Evolutionary conservation across 2,329 filamentous ascomycete genomes (phyloP), one percentile per base, ranked within the genome.

Genomic region (Diaporthe citrichinensis): DNA sequence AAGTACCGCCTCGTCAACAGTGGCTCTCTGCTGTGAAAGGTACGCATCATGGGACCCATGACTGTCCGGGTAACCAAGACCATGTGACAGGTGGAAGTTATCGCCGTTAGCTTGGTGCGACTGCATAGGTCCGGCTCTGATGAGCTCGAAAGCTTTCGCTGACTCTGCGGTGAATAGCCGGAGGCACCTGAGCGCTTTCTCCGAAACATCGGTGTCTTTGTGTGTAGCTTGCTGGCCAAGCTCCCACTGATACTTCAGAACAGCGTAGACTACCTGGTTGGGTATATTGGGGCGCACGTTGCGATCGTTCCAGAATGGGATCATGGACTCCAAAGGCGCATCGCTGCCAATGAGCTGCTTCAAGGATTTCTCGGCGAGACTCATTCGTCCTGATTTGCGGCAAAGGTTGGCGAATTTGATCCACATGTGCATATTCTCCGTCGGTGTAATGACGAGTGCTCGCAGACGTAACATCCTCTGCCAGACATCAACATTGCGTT

Each of bases 391-490:
- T 59, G 96, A 98, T 84, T 99, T 99, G 80, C 97, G 94, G 84
- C 97, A 99, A 8, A 99, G 91, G 80, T 98, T 99, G 80, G 97
- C 95, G 83, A 98, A 99, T 83, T 99, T 99, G 87, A 99, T 98
- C 92, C 96, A 98, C 95, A 99, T 99, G 81, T 98, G 94, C 88
- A 98, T 95, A 81, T 98, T 98, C 83, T 99, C 96, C 46, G 92
- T 92, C 0, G 97, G 96, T 0, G 93, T 93, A 77, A 98, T 96
- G 76, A 99, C 97, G 71, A 99, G 89, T 28, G 95, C 94, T 76
- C 97, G 92, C 44, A 99, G 92, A 82, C 98, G 97, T 73, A 99
- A 92, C 95, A 98, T 98, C 76, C 97, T 92, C 83, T 98, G 96
- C 97, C 97, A 99, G 4, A 98, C 95, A 81, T 99, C 97, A 28